These are phyloP conservation scores for Blastobotrys persicus DNA, from an alignment of 1,139 yeast genomes.

Conservation along the genomic window DNA sequence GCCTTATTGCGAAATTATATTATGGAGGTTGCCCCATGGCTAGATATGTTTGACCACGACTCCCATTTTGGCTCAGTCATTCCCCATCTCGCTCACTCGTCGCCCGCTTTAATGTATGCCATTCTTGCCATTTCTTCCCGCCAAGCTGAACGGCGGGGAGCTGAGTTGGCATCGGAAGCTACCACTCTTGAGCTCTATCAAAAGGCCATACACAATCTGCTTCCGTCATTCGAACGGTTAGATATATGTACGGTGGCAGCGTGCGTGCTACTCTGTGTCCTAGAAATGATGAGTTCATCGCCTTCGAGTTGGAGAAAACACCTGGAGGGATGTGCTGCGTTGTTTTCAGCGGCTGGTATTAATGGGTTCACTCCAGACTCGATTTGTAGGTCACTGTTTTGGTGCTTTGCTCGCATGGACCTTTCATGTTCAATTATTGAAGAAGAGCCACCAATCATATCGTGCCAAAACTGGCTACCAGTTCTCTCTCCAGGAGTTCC, in stretches of 20 bases:
- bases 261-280: conserved; percentile 39
- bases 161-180: conserved; percentile 22
- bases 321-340: conserved; percentile 41
- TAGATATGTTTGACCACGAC: conserved; percentile 39
- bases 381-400: conserved; percentile 6
- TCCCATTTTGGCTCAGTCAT: conserved; percentile 36
- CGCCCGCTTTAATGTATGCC: conserved; percentile 32
- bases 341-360: conserved; percentile 40
- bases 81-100: conserved; percentile 31
- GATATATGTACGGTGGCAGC: conserved; percentile 32
- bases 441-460: conserved; percentile 7
- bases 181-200: conserved; percentile 33
- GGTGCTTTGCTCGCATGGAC: conserved; percentile 13
- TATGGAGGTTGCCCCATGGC: conserved; percentile 40
- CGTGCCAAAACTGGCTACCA: conserved; percentile 35
- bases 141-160: conserved; percentile 33
- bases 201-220: conserved; percentile 32
- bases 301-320: conserved; percentile 42
- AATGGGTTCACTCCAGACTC: conserved; percentile 39
- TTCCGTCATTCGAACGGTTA: conserved; percentile 36
- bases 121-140: conserved; percentile 38
- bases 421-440: conserved; percentile 8
- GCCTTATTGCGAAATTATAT: conserved; percentile 33
- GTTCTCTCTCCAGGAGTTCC: not conserved
- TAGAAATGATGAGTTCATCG: conserved; percentile 40